Evolutionary conservation across 116 monocot species (phyloP).

Genomic region (Cymodocea nodosa): DNA sequence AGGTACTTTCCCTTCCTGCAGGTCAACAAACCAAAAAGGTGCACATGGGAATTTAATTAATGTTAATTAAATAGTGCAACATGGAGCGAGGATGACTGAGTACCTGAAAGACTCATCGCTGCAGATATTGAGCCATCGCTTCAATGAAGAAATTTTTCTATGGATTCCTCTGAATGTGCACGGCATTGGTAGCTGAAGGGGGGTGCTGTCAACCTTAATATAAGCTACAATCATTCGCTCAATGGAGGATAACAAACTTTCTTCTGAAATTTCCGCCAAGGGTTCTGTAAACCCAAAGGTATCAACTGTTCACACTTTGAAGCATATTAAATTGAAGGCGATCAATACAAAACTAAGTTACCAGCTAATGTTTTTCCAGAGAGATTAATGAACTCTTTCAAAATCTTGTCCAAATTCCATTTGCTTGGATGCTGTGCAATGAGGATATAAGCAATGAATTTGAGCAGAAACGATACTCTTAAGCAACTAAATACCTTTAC

Average conservation of each 20-base stretch:
- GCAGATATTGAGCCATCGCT: conserved; percentile 73
- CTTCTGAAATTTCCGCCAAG: conserved; percentile 33
- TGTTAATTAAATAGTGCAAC: background rate
- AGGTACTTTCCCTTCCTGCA: conserved; percentile 64
- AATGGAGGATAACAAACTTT: conserved; percentile 52
- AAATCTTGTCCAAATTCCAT: conserved; percentile 63
- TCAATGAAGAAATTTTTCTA: conserved; percentile 61
- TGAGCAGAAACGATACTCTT: background rate
- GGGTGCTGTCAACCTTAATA: conserved; percentile 40
- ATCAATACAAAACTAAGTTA: conserved; percentile 15
- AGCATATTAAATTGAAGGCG: background rate
- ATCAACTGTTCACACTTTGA: background rate
- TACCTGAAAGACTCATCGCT: conserved; percentile 70
- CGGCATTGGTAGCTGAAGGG: conserved; percentile 56
- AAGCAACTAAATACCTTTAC: conserved; percentile 26
- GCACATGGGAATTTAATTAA: background rate
- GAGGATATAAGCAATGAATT: background rate
- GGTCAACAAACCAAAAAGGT: background rate
- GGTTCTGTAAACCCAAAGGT: conserved; percentile 13
- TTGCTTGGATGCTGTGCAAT: conserved; percentile 54
- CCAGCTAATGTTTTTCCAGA: conserved; percentile 53
- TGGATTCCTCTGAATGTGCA: conserved; percentile 76
- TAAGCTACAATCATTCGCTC: conserved; percentile 28
- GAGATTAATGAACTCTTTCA: conserved; percentile 63
- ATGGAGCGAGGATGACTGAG: background rate